Percentiles rank a stretch among this genome's conserved stretches.
Conservation (phyloP, 2,329 filamentous ascomycete species). For the Phialophora macrospora region DNA sequence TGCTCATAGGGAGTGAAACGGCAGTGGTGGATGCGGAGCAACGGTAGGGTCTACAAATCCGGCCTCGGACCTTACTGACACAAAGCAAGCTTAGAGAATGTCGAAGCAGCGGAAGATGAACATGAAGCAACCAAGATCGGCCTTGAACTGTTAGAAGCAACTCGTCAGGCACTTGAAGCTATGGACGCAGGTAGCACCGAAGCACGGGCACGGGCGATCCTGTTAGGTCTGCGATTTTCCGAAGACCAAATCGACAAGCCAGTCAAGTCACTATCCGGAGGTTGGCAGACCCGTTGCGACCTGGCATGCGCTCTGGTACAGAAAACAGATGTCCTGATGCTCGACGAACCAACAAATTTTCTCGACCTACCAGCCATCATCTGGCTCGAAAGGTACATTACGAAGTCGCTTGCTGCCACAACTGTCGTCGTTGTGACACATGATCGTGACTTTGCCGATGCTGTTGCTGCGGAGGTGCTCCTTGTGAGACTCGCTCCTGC, state of each 20-base stretch:
- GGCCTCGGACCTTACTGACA: not conserved
- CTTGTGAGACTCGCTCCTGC: conserved; percentile 66
- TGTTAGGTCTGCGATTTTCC: conserved; percentile 36
- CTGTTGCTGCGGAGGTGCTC: conserved; percentile 75
- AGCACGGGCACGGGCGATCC: conserved; percentile 33
- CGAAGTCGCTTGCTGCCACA: conserved; percentile 60
- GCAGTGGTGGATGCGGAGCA: conserved; percentile 63
- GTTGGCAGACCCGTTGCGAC: conserved; percentile 73
- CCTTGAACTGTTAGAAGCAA: conserved; percentile 36
- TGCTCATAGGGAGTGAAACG: conserved; percentile 70
- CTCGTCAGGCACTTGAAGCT: conserved; percentile 33
- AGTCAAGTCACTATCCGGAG: conserved; percentile 67
- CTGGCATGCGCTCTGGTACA: conserved; percentile 71
- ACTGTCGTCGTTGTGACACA: conserved; percentile 77
- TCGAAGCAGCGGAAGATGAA: conserved; percentile 21
- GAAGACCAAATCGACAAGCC: conserved; percentile 34
- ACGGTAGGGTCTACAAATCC: conserved; percentile 49
- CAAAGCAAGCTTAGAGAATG: conserved; percentile 19
- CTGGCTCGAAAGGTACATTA: conserved; percentile 78
- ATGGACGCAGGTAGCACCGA: conserved; percentile 38
- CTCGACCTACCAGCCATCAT: conserved; percentile 81
- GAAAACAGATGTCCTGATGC: conserved; percentile 75
- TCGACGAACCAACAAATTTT: conserved; percentile 89
- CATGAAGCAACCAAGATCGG: conserved; percentile 32
- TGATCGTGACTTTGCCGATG: conserved; percentile 78